Evolutionary conservation across 495 filamentous ascomycete genomes (phyloP).

Genomic region (Neurospora sp.): DNA sequence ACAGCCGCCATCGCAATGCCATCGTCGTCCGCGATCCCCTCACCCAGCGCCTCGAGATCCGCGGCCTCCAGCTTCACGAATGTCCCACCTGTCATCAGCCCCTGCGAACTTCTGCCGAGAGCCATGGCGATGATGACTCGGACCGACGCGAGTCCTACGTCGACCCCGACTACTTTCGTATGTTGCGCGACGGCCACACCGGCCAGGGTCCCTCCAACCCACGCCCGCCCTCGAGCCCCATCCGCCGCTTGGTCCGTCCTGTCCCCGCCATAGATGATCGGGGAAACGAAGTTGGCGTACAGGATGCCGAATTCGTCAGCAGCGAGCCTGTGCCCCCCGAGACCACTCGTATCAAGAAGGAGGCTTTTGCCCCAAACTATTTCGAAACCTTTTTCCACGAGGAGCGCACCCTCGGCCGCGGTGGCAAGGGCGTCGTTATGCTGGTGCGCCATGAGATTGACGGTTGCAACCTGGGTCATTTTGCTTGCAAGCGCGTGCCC

Average conservation of each 20-base stretch:
- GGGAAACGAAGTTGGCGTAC: slow-evolving; percentile 11
- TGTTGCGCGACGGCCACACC: slow-evolving; percentile 53
- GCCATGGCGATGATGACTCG: slow-evolving; percentile 28
- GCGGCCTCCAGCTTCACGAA: slow-evolving; percentile 51
- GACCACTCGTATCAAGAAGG: slow-evolving; percentile 61
- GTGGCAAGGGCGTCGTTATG: slow-evolving; percentile 89
- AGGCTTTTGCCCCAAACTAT: slow-evolving; percentile 83
- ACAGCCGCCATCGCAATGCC: slow-evolving; percentile 80
- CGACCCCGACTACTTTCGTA: slow-evolving; percentile 84
- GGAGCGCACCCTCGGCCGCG: slow-evolving; percentile 73
- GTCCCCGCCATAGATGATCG: slow-evolving; percentile 21
- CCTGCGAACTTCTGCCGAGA: slow-evolving; percentile 45
- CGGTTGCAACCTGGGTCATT: slow-evolving; percentile 72
- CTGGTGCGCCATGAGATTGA: slow-evolving; percentile 86
- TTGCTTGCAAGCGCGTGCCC: slow-evolving; percentile 93
- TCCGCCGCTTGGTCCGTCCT: slow-evolving; percentile 37
- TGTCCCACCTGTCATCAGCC: slow-evolving; percentile 88
- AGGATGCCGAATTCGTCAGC: slow-evolving; percentile 43
- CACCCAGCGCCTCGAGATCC: slow-evolving; percentile 75
- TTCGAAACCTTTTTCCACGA: slow-evolving; percentile 87
- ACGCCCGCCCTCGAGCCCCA: slow-evolving; percentile 34
- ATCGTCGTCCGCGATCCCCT: slow-evolving; percentile 84
- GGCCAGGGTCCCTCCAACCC: slow-evolving; percentile 14
- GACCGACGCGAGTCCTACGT: slow-evolving; percentile 58
- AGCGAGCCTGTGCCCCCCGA: slow-evolving; percentile 39